A percentile compares a stretch with the other conserved stretches of the same genome.
phyloP scores from a whole-genome alignment of 768 basidiomycete species.

The Boletus vinaceobasis region DNA sequence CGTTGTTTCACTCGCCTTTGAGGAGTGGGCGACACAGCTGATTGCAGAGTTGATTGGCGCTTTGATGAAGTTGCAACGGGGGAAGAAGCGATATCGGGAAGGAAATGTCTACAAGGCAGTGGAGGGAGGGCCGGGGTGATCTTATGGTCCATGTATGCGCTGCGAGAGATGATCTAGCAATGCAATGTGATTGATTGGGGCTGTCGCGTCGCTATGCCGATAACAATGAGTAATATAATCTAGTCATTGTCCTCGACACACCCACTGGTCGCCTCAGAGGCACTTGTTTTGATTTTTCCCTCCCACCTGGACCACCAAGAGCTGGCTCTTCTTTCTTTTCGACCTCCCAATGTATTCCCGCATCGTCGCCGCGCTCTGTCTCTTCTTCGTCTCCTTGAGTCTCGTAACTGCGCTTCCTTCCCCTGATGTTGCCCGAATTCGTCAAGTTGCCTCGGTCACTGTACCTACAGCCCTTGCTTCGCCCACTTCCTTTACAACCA shows the following conservation, averaged over 20 bases:
- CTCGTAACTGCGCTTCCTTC: constrained; percentile 30
- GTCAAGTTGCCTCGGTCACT: constrained; percentile 21
- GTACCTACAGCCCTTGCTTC: constrained; percentile 24
- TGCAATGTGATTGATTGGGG: background rate
- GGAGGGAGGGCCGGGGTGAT: constrained; percentile 61
- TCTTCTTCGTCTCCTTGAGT: constrained; percentile 23
- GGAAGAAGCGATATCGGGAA: constrained; percentile 48
- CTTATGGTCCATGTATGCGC: background rate
- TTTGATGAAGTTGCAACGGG: constrained; percentile 39
- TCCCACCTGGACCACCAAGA: constrained; percentile 30
- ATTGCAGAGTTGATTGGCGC: constrained; percentile 55
- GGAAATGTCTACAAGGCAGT: constrained; percentile 86
- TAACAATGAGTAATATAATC: background rate
- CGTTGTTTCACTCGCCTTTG: constrained; percentile 65
- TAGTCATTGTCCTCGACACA: background rate
- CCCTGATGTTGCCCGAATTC: constrained; percentile 6
- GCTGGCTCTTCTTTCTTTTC: constrained; percentile 37
- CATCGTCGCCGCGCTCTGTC: constrained; percentile 20
- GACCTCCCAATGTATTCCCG: constrained; percentile 22
- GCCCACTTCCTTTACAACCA: constrained; percentile 37
- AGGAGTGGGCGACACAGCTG: constrained; percentile 65
- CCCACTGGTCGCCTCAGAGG: constrained; percentile 31
- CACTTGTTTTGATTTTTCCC: constrained; percentile 16
- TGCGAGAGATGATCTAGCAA: background rate
- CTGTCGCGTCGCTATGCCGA: constrained; percentile 20